Evolutionary conservation across 108 stramenopile genomes (phyloP), one percentile per base, ranked within the genome.

Genomic region (Cyclostephanos tholiformis): DNA sequence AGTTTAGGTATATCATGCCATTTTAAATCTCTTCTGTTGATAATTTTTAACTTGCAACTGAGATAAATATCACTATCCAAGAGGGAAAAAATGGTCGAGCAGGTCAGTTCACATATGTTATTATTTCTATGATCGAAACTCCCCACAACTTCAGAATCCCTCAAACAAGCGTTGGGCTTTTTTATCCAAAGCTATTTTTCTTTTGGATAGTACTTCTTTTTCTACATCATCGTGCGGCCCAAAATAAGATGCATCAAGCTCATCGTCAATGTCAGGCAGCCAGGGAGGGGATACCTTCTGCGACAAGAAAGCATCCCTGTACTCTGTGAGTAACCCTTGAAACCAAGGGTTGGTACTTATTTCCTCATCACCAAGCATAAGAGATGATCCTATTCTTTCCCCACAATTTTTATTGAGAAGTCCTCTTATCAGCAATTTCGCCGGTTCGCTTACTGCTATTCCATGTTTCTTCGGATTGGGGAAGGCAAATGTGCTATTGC

Each of bases 401-500:
- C 14, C 65, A 19, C 64, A 38, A 10, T 66, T 44, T 39, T 78
- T 78, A 25, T 70, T 71, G 48, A 78, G 57, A 26, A 78, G 64
- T 17, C 69, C 77, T 41, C 58, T 61, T 19, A 78, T 78, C 22
- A 78, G 49, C 25, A 51, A 38, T 39, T 66, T 78, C 0, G 77
- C 77, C 17, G 61, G 57, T 35, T 32, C 32, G 26, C 64, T 63
- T 14, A 78, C 70, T 17, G 64, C 65, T 22, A 78, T 78, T 17
- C 77, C 70, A 69, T 75, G 74, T 26, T 75, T 80, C 79, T 80
- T 75, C 3, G 67, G 16, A 48, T 75, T 63, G 10, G 80, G 80
- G 53, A 77, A 82, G 7, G 80, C 75, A 66, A 82, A 70, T 49
- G 71, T 84, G 38, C 85, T 84, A 12, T 79, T 65, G 43, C 86